Conservation (phyloP, 208 protist species). For the Acanthamoeba culbertsoni region DNA sequence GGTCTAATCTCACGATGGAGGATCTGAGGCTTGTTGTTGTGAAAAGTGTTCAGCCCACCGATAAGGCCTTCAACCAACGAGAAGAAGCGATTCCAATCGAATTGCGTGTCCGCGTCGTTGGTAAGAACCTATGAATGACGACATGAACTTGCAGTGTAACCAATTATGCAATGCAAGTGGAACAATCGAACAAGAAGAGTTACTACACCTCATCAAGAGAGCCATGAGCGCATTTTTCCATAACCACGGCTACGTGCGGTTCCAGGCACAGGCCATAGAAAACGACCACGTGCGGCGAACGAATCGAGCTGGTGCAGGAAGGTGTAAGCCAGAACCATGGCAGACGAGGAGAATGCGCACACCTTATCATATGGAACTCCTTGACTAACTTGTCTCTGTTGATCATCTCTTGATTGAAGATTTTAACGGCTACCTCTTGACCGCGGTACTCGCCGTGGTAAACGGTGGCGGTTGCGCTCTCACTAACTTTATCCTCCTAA, state of each 20-base stretch:
- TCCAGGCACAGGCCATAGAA: conserved; percentile 40
- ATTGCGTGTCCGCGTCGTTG: neutral
- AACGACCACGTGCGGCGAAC: conserved; percentile 13
- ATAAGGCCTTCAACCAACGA: neutral
- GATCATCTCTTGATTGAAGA: conserved; percentile 48
- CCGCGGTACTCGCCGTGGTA: conserved; percentile 47
- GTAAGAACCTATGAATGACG: neutral
- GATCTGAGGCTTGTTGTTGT: conserved; percentile 39
- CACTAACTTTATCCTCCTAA: conserved; percentile 29
- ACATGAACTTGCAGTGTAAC: neutral
- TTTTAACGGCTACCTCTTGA: conserved; percentile 41
- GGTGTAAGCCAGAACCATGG: neutral
- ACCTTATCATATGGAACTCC: conserved; percentile 51
- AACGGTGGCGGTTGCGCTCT: neutral
- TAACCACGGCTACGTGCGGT: neutral
- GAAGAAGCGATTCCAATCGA: conserved; percentile 52
- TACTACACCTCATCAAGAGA: conserved; percentile 1
- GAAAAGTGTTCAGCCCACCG: conserved; percentile 28
- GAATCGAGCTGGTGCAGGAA: neutral
- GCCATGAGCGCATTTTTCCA: conserved; percentile 9
- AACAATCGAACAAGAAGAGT: neutral
- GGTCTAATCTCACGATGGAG: conserved; percentile 45
- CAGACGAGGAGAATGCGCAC: neutral
- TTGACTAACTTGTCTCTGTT: conserved; percentile 10
- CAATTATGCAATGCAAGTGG: neutral